Evolutionary conservation across 306 rosid genomes (phyloP), one percentile per base, ranked within the genome.

Genomic region (Chamaecrista fasciculata): DNA sequence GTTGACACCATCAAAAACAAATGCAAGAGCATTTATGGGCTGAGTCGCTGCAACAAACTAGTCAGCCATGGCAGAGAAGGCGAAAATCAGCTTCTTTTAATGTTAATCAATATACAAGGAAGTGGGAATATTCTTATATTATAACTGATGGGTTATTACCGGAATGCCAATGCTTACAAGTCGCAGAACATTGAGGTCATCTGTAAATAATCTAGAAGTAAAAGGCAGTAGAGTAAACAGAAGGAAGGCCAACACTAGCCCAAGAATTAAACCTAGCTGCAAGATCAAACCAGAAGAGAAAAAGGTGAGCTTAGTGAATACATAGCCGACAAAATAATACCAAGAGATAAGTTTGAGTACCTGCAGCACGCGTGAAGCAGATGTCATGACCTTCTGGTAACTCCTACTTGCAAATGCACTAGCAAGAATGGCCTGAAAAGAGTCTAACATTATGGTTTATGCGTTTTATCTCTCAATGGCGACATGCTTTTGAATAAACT

Each of bases 1-100:
- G 79, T 87, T 89, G 77, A 92, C 62, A 44, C 98, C 98, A 53
- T 92, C 96, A 19, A 92, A 92, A 66, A 92, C 93, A 79, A 89
- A 92, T 10, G 98, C 96, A 71, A 89, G 70, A 37, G 91, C 82
- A 69, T 89, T 89, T 47, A 92, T 80, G 69, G 96, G 98, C 77
- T 89, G 96, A 40, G 96, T 92, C 12, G 78, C 96, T 69, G 96
- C 98, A 64, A 92, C 92, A 84, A 84, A 92, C 96, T 89, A 31
- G 31, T 42, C 48, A 71, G 31, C 44, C 49, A 69, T 61, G 23
- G 24, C 9, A 74, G 44, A 37, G 43, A 67, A 2, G 21, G 31
- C 8, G 20, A 48, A 58, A 66, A 43, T 53, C 44, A 66, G 60
- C 42, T 58, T 53, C 11, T 20, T 6, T 11, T n/a, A 31, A 19